Base-by-base conservation (phyloP, 1,284 basidiomycete genomes). In the Microbotryomycetes sp. region DNA sequence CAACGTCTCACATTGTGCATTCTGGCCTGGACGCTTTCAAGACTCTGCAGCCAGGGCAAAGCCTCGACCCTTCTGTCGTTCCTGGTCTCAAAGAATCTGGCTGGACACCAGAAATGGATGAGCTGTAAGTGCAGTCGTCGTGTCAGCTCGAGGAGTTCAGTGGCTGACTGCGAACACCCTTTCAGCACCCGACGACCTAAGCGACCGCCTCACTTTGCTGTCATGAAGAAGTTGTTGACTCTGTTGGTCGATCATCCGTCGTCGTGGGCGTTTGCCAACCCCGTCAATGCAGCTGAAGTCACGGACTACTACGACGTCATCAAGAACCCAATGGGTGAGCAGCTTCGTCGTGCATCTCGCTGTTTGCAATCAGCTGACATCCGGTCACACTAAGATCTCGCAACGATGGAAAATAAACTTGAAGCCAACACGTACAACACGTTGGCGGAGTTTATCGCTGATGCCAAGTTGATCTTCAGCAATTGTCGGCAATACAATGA, bases 401-500 rank as follows among this genome's bases (percentile, higher is more conserved):
- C 81, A 57, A 96, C 90, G 2, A 97, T 98, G 86, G 88, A 92
- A 73, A 83, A 86, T 75, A 97, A 93, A 76, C 83, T 98, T 29
- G 88, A 93, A 62, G 86, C 82, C 54, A 81, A 81, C 65, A 77
- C 79, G 64, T 98, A 97, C 75, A 76, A 81, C 36, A 83, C 82
- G 25, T 79, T 97, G 46, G 87, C 91, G 59, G 80, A 82, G 49
- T 92, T 97, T 74, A 76, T 88, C 6, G 81, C 81, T 22, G 94
- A 98, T 74, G 86, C 87, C 3, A 83, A 86, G 68, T 79, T 92
- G 56, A 84, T 98, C 59, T 92, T 93, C 74, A 85, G 90, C 72
- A 99, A 99, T 73, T 97, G 93, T 77, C 81, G 87, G 60, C 75
- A 81, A 56, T 98, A 96, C 78, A 99, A 99, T 73, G 86, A 86